A percentile compares a stretch with the other conserved stretches of the same genome.
phyloP scores from a whole-genome alignment of 495 filamentous ascomycete species.

The Neurospora discreta region DNA sequence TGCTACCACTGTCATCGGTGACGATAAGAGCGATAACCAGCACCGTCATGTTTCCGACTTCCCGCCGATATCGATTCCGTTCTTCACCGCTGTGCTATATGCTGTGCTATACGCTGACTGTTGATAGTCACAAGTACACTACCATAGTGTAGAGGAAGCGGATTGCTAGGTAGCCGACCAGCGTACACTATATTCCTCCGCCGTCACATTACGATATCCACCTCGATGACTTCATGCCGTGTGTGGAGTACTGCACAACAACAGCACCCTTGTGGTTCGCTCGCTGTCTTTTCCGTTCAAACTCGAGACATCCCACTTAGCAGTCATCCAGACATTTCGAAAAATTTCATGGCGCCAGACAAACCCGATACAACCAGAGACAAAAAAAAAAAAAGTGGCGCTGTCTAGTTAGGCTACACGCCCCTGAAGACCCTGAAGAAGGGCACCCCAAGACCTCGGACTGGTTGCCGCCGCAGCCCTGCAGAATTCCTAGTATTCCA shows the following conservation, averaged over 20 bases:
- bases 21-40: not conserved
- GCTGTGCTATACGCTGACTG: too few relatives aligned
- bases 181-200: not conserved
- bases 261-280: not conserved
- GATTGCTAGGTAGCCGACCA: not conserved
- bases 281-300: not conserved
- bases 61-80: not conserved
- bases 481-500: constrained; percentile 15
- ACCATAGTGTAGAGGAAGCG: not conserved
- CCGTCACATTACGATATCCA: not conserved
- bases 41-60: not conserved
- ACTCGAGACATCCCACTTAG: not conserved
- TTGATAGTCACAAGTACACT: too few relatives aligned
- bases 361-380: not conserved
- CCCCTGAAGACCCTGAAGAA: not conserved
- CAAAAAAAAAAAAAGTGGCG: not conserved
- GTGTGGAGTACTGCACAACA: not conserved
- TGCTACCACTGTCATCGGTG: not conserved
- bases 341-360: not conserved
- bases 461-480: constrained; percentile 15
- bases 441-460: constrained; percentile 9
- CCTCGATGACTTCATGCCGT: not conserved
- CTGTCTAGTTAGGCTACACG: not conserved
- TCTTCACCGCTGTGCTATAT: not conserved
- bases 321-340: not conserved